phyloP scores from a whole-genome alignment of 768 basidiomycete genomes.

The Panaeolus cyanescens region DNA sequence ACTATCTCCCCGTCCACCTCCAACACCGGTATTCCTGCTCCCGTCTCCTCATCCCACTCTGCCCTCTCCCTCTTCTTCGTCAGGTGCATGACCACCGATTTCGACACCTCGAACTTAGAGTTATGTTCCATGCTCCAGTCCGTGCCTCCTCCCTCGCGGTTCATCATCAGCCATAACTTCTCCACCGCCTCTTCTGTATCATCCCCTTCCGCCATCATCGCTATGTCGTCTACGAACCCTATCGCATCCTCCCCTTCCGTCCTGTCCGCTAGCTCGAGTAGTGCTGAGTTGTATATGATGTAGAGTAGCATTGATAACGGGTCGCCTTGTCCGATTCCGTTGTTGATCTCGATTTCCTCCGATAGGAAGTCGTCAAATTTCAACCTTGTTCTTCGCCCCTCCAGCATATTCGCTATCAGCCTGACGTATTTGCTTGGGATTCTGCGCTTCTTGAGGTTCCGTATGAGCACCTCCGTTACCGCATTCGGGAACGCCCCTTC shows the following conservation, averaged over 20 bases:
- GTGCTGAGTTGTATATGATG: conserved; percentile 26
- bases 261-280: conserved; percentile 7
- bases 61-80: neutral
- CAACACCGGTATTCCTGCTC: neutral
- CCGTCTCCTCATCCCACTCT: neutral
- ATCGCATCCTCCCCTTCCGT: conserved; percentile 11
- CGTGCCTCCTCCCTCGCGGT: conserved; percentile 14
- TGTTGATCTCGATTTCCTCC: conserved; percentile 10
- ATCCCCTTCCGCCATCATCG: conserved; percentile 21
- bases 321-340: conserved; percentile 25
- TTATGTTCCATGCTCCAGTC: conserved; percentile 24
- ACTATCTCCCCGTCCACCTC: conserved; percentile 11
- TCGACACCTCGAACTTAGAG: conserved; percentile 16
- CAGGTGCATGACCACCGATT: neutral
- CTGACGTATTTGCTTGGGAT: conserved; percentile 25
- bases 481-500: conserved; percentile 45
- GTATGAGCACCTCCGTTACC: conserved; percentile 26
- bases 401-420: conserved; percentile 17
- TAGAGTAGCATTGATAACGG: conserved; percentile 25
- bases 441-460: conserved; percentile 28
- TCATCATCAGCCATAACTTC: conserved; percentile 24
- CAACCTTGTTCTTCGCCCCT: conserved; percentile 13
- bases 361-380: conserved; percentile 20
- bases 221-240: conserved; percentile 31
- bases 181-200: conserved; percentile 16